phyloP scores from a whole-genome alignment of 306 rosid genomes.

The Parietaria judaica region DNA sequence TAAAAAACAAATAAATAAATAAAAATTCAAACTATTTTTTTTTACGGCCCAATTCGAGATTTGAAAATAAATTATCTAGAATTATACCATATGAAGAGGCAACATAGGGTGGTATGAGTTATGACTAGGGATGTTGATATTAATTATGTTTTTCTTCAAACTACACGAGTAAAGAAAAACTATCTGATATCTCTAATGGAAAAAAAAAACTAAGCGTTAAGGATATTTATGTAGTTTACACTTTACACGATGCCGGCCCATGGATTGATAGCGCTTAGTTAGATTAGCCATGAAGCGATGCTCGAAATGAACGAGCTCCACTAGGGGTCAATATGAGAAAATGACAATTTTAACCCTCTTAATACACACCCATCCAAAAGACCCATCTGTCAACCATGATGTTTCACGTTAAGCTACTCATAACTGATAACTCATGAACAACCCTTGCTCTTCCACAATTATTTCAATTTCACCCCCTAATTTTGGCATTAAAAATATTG shows the following conservation, averaged over 20 bases:
- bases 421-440: slow-evolving; percentile 70
- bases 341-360: slow-evolving; percentile 29
- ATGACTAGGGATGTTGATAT: no score
- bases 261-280: slow-evolving; percentile 23
- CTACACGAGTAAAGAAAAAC: neutral
- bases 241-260: slow-evolving; percentile 12
- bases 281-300: slow-evolving; percentile 12
- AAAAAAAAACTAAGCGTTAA: slow-evolving; percentile 6
- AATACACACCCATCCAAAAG: slow-evolving; percentile 29
- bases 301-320: slow-evolving; percentile 30
- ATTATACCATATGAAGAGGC: no score
- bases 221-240: slow-evolving; percentile 24
- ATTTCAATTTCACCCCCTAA: slow-evolving; percentile 26
- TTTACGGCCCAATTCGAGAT: no score
- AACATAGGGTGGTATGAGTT: no score
- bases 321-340: slow-evolving; percentile 17
- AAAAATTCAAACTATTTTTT: no score
- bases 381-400: slow-evolving; percentile 48
- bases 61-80: no score
- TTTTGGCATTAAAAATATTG: slow-evolving; percentile 24
- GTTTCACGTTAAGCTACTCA: slow-evolving; percentile 72
- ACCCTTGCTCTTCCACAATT: slow-evolving; percentile 19
- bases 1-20: no score
- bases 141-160: neutral
- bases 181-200: no score